Percentiles rank a stretch among this genome's conserved stretches.
These are phyloP conservation scores for Sporothrix curviconia DNA, from an alignment of 2,329 filamentous ascomycete genomes.

Conservation along the genomic window DNA sequence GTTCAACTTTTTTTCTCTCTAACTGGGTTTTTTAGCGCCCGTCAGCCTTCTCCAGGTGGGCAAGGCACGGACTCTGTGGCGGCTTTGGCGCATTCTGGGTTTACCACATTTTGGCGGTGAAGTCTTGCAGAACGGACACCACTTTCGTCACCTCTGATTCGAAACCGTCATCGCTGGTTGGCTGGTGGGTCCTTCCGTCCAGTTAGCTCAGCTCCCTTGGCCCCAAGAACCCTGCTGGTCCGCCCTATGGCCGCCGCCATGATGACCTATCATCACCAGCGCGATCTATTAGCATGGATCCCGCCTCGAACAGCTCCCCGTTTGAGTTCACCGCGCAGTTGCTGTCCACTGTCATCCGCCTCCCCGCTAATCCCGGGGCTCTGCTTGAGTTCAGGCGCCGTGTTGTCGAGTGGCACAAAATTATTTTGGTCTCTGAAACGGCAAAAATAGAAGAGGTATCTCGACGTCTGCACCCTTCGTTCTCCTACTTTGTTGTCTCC, in stretches of 20 bases:
- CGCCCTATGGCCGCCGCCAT: too few relatives aligned
- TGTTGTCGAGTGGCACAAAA: too few relatives aligned
- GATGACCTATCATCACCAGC: slow-evolving; percentile 2
- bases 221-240: slow-evolving; percentile 10
- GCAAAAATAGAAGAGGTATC: too few relatives aligned
- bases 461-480: too few relatives aligned
- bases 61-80: background rate
- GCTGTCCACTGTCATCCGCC: background rate
- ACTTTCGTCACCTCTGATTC: background rate
- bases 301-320: background rate
- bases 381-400: too few relatives aligned
- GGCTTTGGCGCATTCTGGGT: too few relatives aligned
- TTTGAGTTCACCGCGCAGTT: background rate
- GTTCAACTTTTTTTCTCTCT: too few relatives aligned
- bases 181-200: too few relatives aligned
- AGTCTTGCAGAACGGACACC: background rate
- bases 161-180: slow-evolving; percentile 7
- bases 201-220: too few relatives aligned
- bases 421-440: too few relatives aligned
- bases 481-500: too few relatives aligned
- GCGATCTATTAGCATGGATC: background rate
- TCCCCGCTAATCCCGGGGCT: too few relatives aligned
- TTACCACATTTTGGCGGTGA: slow-evolving; percentile 6
- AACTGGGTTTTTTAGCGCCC: slow-evolving; percentile 8
- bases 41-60: slow-evolving; percentile 6